Conservation (phyloP, 352 stramenopile species). For the Pythium oligandrum region DNA sequence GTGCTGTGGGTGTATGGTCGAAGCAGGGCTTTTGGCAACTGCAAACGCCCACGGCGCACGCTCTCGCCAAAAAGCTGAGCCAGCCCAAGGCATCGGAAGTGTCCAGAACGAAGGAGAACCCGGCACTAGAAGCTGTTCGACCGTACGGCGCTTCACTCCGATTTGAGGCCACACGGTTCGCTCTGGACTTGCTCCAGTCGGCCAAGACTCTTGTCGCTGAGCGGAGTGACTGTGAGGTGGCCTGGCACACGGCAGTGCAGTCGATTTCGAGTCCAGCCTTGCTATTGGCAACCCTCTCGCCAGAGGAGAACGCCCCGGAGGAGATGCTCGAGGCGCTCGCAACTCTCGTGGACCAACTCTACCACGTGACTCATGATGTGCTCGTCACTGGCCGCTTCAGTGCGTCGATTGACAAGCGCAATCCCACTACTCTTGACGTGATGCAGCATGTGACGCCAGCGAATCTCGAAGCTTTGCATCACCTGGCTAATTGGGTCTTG, state of each 20-base stretch:
- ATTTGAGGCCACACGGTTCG: slow-evolving; percentile 55
- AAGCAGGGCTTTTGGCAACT: slow-evolving; percentile 62
- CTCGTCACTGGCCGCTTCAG: slow-evolving; percentile 35
- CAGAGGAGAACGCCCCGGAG: slow-evolving; percentile 14
- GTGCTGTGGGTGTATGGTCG: slow-evolving; percentile 50
- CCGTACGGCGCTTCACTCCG: slow-evolving; percentile 38
- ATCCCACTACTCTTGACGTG: slow-evolving; percentile 13
- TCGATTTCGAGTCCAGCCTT: slow-evolving; percentile 60
- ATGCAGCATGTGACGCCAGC: slow-evolving; percentile 35
- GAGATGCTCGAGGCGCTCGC: slow-evolving; percentile 53
- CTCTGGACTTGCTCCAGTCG: slow-evolving; percentile 55
- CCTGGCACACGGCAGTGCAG: slow-evolving; percentile 22
- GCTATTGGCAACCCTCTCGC: slow-evolving; percentile 53
- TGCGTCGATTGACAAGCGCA: slow-evolving; percentile 26
- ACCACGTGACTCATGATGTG: slow-evolving; percentile 46
- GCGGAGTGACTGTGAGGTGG: not conserved
- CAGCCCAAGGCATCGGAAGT: not conserved
- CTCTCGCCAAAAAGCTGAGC: slow-evolving; percentile 17
- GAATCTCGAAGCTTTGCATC: slow-evolving; percentile 70
- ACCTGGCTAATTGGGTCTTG: slow-evolving; percentile 79
- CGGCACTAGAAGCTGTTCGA: slow-evolving; percentile 2
- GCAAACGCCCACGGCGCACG: slow-evolving; percentile 39
- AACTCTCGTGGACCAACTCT: slow-evolving; percentile 42
- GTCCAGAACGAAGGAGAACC: not conserved
- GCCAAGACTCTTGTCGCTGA: slow-evolving; percentile 5